Evolutionary conservation across 2,329 filamentous ascomycete genomes (phyloP), one percentile per base, ranked within the genome.

Genomic region (Conoideocrella luteorostrata): DNA sequence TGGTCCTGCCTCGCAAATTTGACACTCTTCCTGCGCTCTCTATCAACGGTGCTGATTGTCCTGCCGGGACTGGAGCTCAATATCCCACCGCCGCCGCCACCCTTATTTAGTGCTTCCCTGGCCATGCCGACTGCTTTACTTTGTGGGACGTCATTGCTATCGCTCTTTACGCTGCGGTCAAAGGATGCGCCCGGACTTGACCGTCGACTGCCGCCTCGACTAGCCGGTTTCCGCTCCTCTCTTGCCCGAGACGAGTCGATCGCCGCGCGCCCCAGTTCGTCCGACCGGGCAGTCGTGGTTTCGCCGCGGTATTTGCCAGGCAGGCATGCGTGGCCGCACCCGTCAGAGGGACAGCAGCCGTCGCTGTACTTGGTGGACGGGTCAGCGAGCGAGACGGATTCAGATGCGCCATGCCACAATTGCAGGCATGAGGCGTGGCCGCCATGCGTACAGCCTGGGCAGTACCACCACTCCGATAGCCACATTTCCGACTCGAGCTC

Each of bases 331-430:
- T 84, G 80, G 3, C 78, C 74, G 54, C 80, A 84, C 0, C 80
- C 79, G 48, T 82, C 78, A n/a, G 80, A 61, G 2, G 80, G 79
- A 50, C 80, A 84, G 57, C 73, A 80, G 0, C 80, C 80, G 38
- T 73, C 76, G 24, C 72, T 73, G 50, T 59, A 67, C 18, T 62
- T 61, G 23, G 52, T 48, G 1, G 56, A 50, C 1, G 50, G 48
- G 4, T 48, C 47, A 4, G 50, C 23, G 7, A 45, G 45, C 22
- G 55, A 50, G 15, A 52, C 50, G 26, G 45, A 17, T 10, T 62
- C 51, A 24, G 52, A 54, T 2, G 67, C 55, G 1, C 66, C 66
- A 56, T 83, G 79, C 80, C 80, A 84, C 2, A 67, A 67, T 43
- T 74, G 69, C 1, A 84, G 66, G 46, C 80, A 84, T 0, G 71